A percentile compares a stretch with the other conserved stretches of the same genome.
These are phyloP conservation scores for Rachicladosporium sp. DNA, from an alignment of 2,329 filamentous ascomycete genomes.

Conservation along the genomic window DNA sequence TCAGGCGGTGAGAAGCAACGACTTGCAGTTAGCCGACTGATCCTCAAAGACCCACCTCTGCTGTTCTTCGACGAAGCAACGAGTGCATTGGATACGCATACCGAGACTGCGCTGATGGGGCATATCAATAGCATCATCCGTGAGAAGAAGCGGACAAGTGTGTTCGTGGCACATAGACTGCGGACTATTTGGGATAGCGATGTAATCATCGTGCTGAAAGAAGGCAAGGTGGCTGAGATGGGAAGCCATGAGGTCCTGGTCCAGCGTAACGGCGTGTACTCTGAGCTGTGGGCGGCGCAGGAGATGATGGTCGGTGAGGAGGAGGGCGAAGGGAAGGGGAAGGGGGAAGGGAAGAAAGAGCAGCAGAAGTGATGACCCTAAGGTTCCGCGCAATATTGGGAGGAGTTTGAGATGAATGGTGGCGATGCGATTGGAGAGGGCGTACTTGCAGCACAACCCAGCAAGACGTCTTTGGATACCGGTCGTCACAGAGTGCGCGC, in stretches of 20 bases:
- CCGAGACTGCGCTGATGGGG: slow-evolving; percentile 75
- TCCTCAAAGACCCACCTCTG: slow-evolving; percentile 80
- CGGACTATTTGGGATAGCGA: slow-evolving; percentile 88
- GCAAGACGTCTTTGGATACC: too few species aligned
- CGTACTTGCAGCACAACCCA: too few species aligned
- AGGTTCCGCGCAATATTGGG: too few species aligned
- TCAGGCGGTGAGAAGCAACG: slow-evolving; percentile 88
- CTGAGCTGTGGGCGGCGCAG: slow-evolving; percentile 66
- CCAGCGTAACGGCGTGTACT: slow-evolving; percentile 66
- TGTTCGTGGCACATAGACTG: slow-evolving; percentile 87
- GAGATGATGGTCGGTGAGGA: slow-evolving; percentile 27
- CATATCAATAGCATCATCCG: slow-evolving; percentile 89
- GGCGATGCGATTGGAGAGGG: too few species aligned
- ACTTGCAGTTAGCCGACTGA: slow-evolving; percentile 66
- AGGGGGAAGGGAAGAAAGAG: slow-evolving; percentile 8
- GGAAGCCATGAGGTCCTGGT: slow-evolving; percentile 80
- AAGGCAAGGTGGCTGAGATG: slow-evolving; percentile 73
- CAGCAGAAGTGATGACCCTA: not conserved
- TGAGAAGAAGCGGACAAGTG: slow-evolving; percentile 78
- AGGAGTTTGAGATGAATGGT: too few species aligned
- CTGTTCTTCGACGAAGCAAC: slow-evolving; percentile 95
- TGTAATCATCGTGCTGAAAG: slow-evolving; percentile 78
- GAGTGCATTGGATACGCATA: slow-evolving; percentile 83
- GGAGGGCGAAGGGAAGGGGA: slow-evolving; percentile 9
- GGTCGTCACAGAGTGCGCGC: too few species aligned